Conservation (phyloP, 768 basidiomycete species). For the Trametes villosa region DNA sequence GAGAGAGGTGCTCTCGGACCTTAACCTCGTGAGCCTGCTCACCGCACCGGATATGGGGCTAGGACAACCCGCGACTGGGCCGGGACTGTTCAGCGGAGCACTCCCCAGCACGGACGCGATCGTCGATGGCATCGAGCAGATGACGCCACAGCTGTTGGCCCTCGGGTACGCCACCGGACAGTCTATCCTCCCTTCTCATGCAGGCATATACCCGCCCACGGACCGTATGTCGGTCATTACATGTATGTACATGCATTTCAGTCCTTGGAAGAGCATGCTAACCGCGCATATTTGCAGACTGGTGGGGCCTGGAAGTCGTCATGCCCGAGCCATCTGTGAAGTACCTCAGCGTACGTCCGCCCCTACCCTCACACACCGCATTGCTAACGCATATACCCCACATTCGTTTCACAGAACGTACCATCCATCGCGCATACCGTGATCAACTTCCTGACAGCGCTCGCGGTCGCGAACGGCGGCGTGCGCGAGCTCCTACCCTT, state of each 20-base stretch:
- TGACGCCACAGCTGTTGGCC: constrained; percentile 79
- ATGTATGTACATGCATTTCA: constrained; percentile 51
- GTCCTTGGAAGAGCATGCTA: not conserved
- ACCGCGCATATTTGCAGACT: constrained; percentile 53
- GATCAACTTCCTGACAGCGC: constrained; percentile 75
- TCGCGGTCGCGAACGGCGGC: constrained; percentile 71
- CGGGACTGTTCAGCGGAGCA: constrained; percentile 73
- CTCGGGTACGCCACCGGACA: constrained; percentile 77
- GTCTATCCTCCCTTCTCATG: constrained; percentile 67
- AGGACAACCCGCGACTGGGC: constrained; percentile 70
- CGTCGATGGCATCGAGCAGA: constrained; percentile 64
- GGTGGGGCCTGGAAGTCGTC: constrained; percentile 88
- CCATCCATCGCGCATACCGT: constrained; percentile 64
- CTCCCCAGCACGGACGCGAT: constrained; percentile 78
- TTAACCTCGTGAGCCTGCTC: constrained; percentile 66
- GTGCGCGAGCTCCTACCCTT: constrained; percentile 85
- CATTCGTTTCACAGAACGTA: constrained; percentile 46
- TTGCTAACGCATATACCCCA: not conserved
- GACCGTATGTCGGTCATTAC: constrained; percentile 81
- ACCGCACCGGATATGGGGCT: constrained; percentile 67
- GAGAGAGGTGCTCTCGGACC: constrained; percentile 54
- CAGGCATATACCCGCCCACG: constrained; percentile 68
- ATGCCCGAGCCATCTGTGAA: constrained; percentile 72
- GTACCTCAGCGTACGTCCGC: constrained; percentile 55
- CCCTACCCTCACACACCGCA: not conserved